These are phyloP conservation scores for Neurospora discreta DNA, from an alignment of 495 filamentous ascomycete genomes.

Conservation along the genomic window DNA sequence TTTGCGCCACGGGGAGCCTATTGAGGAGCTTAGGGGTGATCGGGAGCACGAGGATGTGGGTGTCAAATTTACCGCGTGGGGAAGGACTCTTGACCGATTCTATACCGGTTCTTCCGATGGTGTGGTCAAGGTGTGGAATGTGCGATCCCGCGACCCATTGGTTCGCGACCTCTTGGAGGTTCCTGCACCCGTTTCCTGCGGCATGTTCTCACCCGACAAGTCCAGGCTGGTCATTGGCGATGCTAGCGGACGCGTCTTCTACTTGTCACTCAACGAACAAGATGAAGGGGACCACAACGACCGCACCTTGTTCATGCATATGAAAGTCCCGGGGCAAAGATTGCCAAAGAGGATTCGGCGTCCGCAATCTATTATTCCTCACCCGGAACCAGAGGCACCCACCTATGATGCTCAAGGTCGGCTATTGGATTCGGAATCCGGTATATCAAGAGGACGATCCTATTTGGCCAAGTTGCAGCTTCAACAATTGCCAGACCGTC, in stretches of 20 bases:
- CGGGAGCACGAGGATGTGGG: conserved; percentile 68
- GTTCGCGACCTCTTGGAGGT: conserved; percentile 47
- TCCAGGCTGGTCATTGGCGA: conserved; percentile 66
- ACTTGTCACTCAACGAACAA: conserved; percentile 44
- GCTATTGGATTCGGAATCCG: conserved; percentile 7
- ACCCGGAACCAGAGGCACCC: conserved; percentile 32
- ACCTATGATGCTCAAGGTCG: conserved; percentile 9
- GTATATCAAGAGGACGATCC: conserved; percentile 7
- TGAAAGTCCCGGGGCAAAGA: conserved; percentile 13
- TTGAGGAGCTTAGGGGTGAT: conserved; percentile 49
- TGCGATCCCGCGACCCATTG: conserved; percentile 43
- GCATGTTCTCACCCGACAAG: conserved; percentile 63
- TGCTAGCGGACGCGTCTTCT: conserved; percentile 58
- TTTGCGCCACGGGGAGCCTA: conserved; percentile 56
- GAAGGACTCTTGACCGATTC: conserved; percentile 51
- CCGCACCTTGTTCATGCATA: conserved; percentile 4
- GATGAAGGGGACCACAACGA: conserved; percentile 11
- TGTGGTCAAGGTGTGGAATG: conserved; percentile 75
- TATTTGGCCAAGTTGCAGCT: conserved; percentile 25
- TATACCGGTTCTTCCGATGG: conserved; percentile 92
- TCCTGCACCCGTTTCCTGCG: conserved; percentile 46
- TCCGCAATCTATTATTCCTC: conserved; percentile 32
- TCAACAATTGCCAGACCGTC: conserved; percentile 17
- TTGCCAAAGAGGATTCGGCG: conserved; percentile 16
- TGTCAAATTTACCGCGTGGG: conserved; percentile 75